Conservation (phyloP, 179 eudicot species). For the Beta macrorhiza region DNA sequence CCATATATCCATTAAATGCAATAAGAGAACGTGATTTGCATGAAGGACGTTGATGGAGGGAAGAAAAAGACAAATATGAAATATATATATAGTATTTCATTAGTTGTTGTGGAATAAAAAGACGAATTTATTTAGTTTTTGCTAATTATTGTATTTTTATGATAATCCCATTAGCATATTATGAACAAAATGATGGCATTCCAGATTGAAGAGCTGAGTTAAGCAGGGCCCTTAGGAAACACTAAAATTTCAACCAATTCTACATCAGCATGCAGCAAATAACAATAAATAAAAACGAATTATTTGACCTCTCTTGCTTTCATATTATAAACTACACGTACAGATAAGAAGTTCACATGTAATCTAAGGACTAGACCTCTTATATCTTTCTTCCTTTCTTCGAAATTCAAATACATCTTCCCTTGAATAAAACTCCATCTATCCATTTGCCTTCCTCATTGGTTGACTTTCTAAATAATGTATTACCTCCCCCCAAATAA, state of each 20-base stretch:
- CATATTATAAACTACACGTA: not conserved
- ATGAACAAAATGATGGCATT: slow-evolving; percentile 2
- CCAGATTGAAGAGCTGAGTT: slow-evolving; percentile 8
- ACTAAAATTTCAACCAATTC: slow-evolving; percentile 10
- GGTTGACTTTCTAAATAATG: slow-evolving; percentile 42
- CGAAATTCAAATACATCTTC: slow-evolving; percentile 24
- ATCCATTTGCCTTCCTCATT: slow-evolving; percentile 23
- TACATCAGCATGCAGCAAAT: slow-evolving; percentile 6
- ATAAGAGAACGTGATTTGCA: slow-evolving; percentile 1
- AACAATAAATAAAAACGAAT: not conserved
- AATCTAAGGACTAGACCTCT: slow-evolving; percentile 13
- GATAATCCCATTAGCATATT: not conserved
- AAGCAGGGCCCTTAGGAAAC: slow-evolving; percentile 12
- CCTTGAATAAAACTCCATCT: slow-evolving; percentile 28
- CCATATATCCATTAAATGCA: not conserved
- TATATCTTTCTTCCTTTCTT: not conserved
- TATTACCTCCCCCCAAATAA: slow-evolving; percentile 24
- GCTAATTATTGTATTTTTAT: not conserved
- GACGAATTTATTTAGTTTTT: not conserved
- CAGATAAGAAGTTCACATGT: slow-evolving; percentile 27
- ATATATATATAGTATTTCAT: too few relatives aligned
- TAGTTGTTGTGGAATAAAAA: not conserved
- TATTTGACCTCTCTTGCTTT: slow-evolving; percentile 14
- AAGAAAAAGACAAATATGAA: too few relatives aligned
- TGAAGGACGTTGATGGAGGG: not conserved